Evolutionary conservation across 257 asterid genomes (phyloP).

Genomic region (Forsythia suspensa): DNA sequence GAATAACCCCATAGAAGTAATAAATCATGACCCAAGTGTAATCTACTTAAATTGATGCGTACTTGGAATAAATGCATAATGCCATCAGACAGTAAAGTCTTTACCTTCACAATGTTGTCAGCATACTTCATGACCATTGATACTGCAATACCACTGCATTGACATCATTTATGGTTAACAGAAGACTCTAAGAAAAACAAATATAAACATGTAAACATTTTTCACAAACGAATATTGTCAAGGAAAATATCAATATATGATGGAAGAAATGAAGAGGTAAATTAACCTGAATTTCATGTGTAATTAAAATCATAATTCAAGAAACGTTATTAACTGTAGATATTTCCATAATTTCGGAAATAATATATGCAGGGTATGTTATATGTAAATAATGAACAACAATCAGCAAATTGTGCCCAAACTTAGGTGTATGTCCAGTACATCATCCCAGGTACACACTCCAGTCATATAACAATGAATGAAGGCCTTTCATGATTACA

Average conservation of each 20-base stretch:
- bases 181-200: neutral
- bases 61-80: conserved; percentile 22
- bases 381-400: neutral
- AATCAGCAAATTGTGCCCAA: neutral
- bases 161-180: conserved; percentile 11
- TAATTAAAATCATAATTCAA: neutral
- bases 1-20: conserved; percentile 1
- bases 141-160: conserved; percentile 93
- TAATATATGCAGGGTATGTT: neutral
- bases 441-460: neutral
- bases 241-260: neutral
- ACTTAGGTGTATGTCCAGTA: neutral
- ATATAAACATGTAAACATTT: neutral
- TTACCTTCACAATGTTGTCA: conserved; percentile 98
- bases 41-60: conserved; percentile 1
- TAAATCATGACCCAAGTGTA: conserved; percentile 3
- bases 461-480: neutral
- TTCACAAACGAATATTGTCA: neutral
- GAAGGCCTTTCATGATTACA: neutral
- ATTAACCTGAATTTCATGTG: neutral
- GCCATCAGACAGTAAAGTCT: conserved; percentile 8
- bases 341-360: neutral
- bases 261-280: neutral
- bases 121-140: conserved; percentile 99
- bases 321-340: neutral